These are phyloP conservation scores for Leccinum fallax DNA, from an alignment of 1,284 basidiomycete genomes.

Conservation along the genomic window DNA sequence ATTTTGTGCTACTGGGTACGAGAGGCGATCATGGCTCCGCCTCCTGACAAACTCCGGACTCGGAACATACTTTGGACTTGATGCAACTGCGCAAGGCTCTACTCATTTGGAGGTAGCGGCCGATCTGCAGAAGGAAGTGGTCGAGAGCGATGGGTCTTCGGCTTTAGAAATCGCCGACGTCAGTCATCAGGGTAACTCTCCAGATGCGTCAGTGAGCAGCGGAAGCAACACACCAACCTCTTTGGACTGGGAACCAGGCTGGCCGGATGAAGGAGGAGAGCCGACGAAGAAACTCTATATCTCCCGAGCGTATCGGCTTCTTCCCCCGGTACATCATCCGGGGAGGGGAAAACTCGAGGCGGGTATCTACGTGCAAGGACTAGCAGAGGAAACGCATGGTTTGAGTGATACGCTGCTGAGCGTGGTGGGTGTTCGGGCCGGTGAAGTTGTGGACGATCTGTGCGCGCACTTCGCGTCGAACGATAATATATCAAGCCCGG, in stretches of 20 bases:
- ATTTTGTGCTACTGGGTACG: slow-evolving; percentile 60
- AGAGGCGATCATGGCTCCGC: slow-evolving; percentile 51
- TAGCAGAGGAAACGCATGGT: slow-evolving; percentile 59
- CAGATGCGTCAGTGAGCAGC: slow-evolving; percentile 14
- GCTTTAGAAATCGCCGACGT: neutral
- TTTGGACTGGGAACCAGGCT: slow-evolving; percentile 26
- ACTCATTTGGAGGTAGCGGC: slow-evolving; percentile 25
- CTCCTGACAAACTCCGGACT: slow-evolving; percentile 48
- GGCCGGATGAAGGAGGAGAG: slow-evolving; percentile 15
- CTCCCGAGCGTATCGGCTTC: slow-evolving; percentile 48
- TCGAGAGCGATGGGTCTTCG: neutral
- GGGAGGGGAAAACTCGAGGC: slow-evolving; percentile 35
- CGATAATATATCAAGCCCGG: slow-evolving; percentile 1
- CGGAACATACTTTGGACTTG: slow-evolving; percentile 45
- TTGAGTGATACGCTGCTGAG: slow-evolving; percentile 60
- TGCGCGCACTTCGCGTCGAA: slow-evolving; percentile 11
- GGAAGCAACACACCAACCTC: slow-evolving; percentile 35
- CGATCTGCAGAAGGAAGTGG: neutral
- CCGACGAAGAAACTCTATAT: slow-evolving; percentile 41
- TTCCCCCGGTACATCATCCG: slow-evolving; percentile 30
- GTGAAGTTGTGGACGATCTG: slow-evolving; percentile 51
- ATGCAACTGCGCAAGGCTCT: slow-evolving; percentile 11
- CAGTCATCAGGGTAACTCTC: slow-evolving; percentile 9
- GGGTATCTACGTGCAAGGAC: slow-evolving; percentile 57
- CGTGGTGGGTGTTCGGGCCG: slow-evolving; percentile 50